Conservation (phyloP, 129 eudicot species). For the Artemisia tridentata region DNA sequence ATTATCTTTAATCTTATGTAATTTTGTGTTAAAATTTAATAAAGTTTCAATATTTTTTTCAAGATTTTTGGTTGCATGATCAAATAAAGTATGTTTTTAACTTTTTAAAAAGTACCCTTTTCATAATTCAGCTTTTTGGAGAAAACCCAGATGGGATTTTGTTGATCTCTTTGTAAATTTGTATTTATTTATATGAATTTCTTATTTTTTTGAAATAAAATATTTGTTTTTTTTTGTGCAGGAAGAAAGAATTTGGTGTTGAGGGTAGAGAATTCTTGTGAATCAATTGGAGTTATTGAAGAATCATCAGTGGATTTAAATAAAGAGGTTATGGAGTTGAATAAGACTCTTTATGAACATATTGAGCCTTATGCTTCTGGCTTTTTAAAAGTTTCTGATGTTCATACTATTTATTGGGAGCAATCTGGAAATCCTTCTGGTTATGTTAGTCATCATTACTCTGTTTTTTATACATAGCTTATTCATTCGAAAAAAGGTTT, state of each 20-base stretch:
- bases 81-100: background rate
- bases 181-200: too few relatives aligned
- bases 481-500: too few relatives aligned
- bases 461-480: background rate
- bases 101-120: background rate
- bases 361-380: constrained; percentile 91
- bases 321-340: constrained; percentile 39
- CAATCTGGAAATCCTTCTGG: constrained; percentile 98
- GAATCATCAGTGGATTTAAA: constrained; percentile 47
- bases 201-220: too few relatives aligned
- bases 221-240: constrained; percentile 16
- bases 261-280: constrained; percentile 41
- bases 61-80: constrained; percentile 7
- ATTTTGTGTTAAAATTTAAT: background rate
- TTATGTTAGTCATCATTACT: constrained; percentile 56
- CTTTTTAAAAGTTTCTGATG: constrained; percentile 84
- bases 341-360: constrained; percentile 55
- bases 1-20: constrained; percentile 17
- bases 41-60: background rate
- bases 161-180: too few relatives aligned
- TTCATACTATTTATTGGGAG: constrained; percentile 88
- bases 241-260: constrained; percentile 45
- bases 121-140: background rate
- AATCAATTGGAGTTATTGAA: constrained; percentile 22
- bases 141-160: constrained; percentile 20